These are phyloP conservation scores for Claviceps sp. DNA, from an alignment of 2,329 filamentous ascomycete genomes.

Conservation along the genomic window DNA sequence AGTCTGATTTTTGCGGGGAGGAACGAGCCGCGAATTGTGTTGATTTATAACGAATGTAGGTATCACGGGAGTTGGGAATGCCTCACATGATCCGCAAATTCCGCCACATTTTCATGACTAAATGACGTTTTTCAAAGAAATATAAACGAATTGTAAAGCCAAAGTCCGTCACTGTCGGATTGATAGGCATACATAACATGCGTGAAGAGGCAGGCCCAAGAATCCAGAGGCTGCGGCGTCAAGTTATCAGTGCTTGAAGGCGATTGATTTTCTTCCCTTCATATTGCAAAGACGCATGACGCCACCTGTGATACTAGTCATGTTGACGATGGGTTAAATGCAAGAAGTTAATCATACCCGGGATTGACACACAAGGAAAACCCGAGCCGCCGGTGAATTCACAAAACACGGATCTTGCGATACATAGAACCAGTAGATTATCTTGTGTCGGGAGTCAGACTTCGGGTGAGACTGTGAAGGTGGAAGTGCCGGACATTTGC, in stretches of 20 bases:
- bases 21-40: slow-evolving; percentile 12
- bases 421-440: too few relatives aligned
- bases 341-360: too few relatives aligned
- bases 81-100: background rate
- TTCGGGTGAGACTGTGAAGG: too few relatives aligned
- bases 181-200: background rate
- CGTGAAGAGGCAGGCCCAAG: too few relatives aligned
- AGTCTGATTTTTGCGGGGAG: slow-evolving; percentile 18
- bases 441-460: too few relatives aligned
- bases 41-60: background rate
- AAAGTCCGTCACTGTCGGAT: background rate
- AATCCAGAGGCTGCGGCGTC: background rate
- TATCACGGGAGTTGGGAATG: background rate
- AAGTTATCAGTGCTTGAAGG: background rate
- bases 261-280: background rate
- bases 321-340: background rate
- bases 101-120: background rate
- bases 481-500: too few relatives aligned
- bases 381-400: too few relatives aligned
- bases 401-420: too few relatives aligned
- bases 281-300: background rate
- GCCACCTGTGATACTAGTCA: background rate
- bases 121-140: background rate
- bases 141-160: too few relatives aligned
- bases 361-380: too few relatives aligned